A percentile compares a stretch with the other conserved stretches of the same genome.
These are phyloP conservation scores for Cronartium quercuum DNA, from an alignment of 1,284 basidiomycete species.

Conservation along the genomic window DNA sequence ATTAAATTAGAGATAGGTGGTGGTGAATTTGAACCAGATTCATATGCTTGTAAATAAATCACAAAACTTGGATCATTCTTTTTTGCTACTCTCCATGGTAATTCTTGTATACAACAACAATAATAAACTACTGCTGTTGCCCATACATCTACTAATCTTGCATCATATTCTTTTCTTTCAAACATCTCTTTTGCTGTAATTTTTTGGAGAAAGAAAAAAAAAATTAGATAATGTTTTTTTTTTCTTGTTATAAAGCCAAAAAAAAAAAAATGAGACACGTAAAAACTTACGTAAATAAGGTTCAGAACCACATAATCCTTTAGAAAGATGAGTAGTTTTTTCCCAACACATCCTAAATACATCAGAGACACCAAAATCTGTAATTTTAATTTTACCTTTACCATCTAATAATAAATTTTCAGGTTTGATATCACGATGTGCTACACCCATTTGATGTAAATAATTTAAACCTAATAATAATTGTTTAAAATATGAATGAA, in stretches of 20 bases:
- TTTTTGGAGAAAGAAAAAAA: too few species aligned
- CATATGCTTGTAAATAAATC: constrained; percentile 67
- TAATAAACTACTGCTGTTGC: constrained; percentile 95
- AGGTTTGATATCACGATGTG: constrained; percentile 96
- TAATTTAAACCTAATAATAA: constrained; percentile 81
- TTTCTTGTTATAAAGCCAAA: background rate
- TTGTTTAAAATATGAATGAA: constrained; percentile 98
- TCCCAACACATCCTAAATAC: constrained; percentile 99
- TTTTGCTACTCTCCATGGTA: constrained; percentile 95
- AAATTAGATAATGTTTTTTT: constrained; percentile 47
- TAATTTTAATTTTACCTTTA: constrained; percentile 93
- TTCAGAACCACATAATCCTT: constrained; percentile 92
- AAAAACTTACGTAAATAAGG: constrained; percentile 90
- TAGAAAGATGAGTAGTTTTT: constrained; percentile 89
- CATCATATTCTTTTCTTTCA: constrained; percentile 73
- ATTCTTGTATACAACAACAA: constrained; percentile 92
- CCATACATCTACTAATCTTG: constrained; percentile 95
- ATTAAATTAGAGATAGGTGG: constrained; percentile 70
- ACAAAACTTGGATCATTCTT: constrained; percentile 73
- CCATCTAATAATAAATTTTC: constrained; percentile 94
- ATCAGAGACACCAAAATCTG: constrained; percentile 96
- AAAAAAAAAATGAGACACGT: too few species aligned
- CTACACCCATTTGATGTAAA: constrained; percentile 90
- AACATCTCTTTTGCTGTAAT: constrained; percentile 30
- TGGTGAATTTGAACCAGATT: constrained; percentile 50